These are phyloP conservation scores for Postia placenta DNA, from an alignment of 768 basidiomycete species.

Conservation along the genomic window DNA sequence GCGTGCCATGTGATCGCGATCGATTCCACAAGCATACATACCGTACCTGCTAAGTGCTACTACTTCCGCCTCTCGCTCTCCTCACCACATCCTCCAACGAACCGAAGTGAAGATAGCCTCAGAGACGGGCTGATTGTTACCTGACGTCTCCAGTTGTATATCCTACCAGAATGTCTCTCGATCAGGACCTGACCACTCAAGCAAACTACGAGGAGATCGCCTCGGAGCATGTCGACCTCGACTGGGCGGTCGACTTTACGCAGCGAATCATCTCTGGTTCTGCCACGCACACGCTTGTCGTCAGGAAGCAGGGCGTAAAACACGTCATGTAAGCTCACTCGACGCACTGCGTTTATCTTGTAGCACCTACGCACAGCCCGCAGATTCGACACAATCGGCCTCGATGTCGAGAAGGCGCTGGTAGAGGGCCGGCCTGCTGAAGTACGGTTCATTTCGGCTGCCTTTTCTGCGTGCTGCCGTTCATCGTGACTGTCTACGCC, in stretches of 20 bases:
- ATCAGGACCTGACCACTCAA: slow-evolving; percentile 64
- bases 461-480: background rate
- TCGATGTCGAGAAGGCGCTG: slow-evolving; percentile 51
- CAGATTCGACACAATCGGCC: slow-evolving; percentile 71
- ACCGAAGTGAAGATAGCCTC: background rate
- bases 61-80: too few species aligned
- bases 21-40: background rate
- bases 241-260: slow-evolving; percentile 77
- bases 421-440: slow-evolving; percentile 43
- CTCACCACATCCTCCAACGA: too few species aligned
- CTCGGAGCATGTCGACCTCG: slow-evolving; percentile 62
- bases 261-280: slow-evolving; percentile 55
- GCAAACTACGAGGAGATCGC: slow-evolving; percentile 70
- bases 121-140: background rate
- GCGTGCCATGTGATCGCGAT: slow-evolving; percentile 1
- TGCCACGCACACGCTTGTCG: slow-evolving; percentile 55
- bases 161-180: slow-evolving; percentile 7
- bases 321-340: slow-evolving; percentile 49
- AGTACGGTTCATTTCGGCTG: slow-evolving; percentile 30
- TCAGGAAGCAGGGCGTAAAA: slow-evolving; percentile 44
- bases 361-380: background rate
- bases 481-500: background rate
- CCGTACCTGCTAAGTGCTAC: too few species aligned
- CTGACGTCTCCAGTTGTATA: too few species aligned
- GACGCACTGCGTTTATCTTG: background rate